Evolutionary conservation across 31 red algal genomes (phyloP), one percentile per base, ranked within the genome.

Genomic region (Asparagopsis taxiformis): DNA sequence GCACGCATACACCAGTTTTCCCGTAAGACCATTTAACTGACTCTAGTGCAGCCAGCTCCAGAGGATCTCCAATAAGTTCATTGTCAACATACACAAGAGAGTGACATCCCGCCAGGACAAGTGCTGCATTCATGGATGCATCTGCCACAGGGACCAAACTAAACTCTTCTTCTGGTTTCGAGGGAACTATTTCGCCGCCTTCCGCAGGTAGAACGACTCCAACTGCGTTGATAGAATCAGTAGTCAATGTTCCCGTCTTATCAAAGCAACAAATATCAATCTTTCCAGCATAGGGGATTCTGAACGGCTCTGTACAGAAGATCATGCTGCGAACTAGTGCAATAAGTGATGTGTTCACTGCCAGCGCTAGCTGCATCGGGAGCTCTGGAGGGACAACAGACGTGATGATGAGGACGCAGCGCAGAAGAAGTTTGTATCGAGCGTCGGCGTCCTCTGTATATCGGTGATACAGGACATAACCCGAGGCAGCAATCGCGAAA

Each of bases 221-320:
- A 32, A 74, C 80, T 29, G 79, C 74, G 31, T 94, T 70, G 28
- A 99, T 90, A 8, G 68, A 68, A 59, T 99, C 96, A 0, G 88
- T 84, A 10, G 96, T 99, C 15, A 99, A 61, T 0, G 96, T 99
- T 22, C 96, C 96, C 0, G 96, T 99, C 65, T 99, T 99, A 74
- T 99, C 96, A 70, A 99, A 99, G 62, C 90, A 91, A 43, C 96
- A 99, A 30, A 94, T 63, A 54, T 99, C 96, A 37, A 99, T 59
- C 82, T 86, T 94, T 30, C 96, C 96, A 15, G 96, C 96, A 55
- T 72, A 88, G 30, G 96, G 96, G 64, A 99, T 99, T 50, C 96
- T 73, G 72, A 84, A 99, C 0, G 96, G 96, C 50, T 99, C 96
- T 10, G 91, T 99, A 62, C 96, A 99, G 68, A 95, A 99, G 44